A percentile compares a stretch with the other conserved stretches of the same genome.
These are phyloP conservation scores for Hypoxylon sp. DNA, from an alignment of 2,329 filamentous ascomycete genomes.

Conservation along the genomic window DNA sequence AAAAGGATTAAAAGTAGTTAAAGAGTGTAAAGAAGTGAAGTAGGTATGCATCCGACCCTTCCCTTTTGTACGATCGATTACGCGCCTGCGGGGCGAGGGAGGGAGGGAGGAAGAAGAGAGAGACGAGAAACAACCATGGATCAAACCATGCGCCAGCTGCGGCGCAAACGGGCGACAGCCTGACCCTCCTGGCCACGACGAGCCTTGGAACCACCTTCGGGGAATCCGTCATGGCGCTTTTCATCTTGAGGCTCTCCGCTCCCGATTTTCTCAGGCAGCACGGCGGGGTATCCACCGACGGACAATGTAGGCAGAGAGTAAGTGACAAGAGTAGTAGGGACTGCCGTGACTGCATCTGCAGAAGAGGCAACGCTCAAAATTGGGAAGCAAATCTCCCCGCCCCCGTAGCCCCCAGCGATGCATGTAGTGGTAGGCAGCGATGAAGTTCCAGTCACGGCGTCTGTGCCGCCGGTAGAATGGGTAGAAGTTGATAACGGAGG, in stretches of 20 bases:
- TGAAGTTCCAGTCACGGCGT: conserved; percentile 25
- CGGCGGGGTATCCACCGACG: conserved; percentile 25
- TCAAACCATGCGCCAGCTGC: conserved; percentile 37
- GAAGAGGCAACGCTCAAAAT: conserved; percentile 28
- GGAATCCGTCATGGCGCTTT: neutral
- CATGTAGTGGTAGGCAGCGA: conserved; percentile 31
- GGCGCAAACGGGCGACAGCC: conserved; percentile 23
- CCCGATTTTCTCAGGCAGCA: neutral
- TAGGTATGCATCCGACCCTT: conserved; percentile 28
- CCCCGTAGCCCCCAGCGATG: conserved; percentile 41
- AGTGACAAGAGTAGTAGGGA: conserved; percentile 38
- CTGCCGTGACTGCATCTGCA: conserved; percentile 34
- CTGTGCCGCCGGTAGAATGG: conserved; percentile 26
- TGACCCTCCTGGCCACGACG: conserved; percentile 2
- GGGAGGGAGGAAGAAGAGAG: neutral
- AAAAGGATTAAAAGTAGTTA: conserved; percentile 14
- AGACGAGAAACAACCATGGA: neutral
- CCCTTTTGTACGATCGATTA: conserved; percentile 34
- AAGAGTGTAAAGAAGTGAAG: conserved; percentile 40
- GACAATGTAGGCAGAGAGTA: conserved; percentile 19
- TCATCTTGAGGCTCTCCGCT: conserved; percentile 1
- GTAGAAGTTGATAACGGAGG: conserved; percentile 1
- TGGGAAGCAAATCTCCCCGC: conserved; percentile 33
- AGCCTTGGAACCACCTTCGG: conserved; percentile 3
- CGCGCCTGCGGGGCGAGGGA: neutral